Conservation (phyloP, 1,139 yeast genomes). For the Blastobotrys illinoisensis region DNA sequence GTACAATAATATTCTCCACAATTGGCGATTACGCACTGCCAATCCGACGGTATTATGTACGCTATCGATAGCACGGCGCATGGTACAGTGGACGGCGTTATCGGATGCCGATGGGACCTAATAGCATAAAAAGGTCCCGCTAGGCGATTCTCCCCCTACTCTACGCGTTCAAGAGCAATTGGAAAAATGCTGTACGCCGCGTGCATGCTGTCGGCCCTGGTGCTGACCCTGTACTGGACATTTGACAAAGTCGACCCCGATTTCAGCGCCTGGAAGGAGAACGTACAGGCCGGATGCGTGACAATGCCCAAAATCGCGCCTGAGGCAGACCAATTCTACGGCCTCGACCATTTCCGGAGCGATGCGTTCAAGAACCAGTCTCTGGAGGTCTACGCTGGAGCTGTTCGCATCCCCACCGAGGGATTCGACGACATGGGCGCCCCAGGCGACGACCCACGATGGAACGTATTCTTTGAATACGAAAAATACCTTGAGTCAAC, state of each 20-base stretch:
- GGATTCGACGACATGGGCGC: constrained; percentile 51
- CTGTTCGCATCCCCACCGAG: constrained; percentile 58
- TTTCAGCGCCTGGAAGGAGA: not conserved
- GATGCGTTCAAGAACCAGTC: constrained; percentile 15
- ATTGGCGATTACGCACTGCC: too few species aligned
- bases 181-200: not conserved
- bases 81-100: not conserved
- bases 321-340: not conserved
- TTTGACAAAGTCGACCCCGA: not conserved
- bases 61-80: not conserved
- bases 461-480: constrained; percentile 43
- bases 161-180: not conserved
- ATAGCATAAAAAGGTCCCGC: not conserved
- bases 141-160: not conserved
- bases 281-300: not conserved
- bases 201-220: not conserved
- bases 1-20: too few species aligned
- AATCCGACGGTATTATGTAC: not conserved
- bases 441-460: constrained; percentile 33
- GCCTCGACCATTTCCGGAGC: not conserved
- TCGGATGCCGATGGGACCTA: not conserved
- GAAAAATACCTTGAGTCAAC: constrained; percentile 51
- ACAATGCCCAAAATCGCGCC: not conserved
- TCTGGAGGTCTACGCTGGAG: constrained; percentile 34
- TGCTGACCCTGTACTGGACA: not conserved